phyloP scores from a whole-genome alignment of 2,329 filamentous ascomycete species.

The Davidsoniella neocaledoniae region DNA sequence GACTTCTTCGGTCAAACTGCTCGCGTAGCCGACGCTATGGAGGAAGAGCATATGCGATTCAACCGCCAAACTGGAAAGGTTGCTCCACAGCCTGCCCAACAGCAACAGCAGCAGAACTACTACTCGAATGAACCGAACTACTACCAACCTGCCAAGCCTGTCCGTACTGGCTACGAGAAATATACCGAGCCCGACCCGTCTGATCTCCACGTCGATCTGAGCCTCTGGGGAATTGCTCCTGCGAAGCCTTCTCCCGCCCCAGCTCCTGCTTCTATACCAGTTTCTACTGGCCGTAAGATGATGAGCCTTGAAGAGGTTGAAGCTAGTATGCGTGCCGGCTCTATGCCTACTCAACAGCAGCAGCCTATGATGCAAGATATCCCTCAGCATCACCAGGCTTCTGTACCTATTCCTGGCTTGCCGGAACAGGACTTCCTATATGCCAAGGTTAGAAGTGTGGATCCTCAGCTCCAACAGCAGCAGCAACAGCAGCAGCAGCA shows the following conservation, averaged over 20 bases:
- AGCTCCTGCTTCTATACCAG: constrained; percentile 17
- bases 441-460: constrained; percentile 14
- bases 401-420: constrained; percentile 4
- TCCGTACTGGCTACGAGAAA: constrained; percentile 75
- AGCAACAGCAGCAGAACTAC: constrained; percentile 17
- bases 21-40: constrained; percentile 67
- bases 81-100: constrained; percentile 19
- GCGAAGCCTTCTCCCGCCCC: constrained; percentile 24
- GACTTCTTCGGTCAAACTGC: constrained; percentile 93
- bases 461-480: constrained; percentile 20
- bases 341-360: constrained; percentile 23
- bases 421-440: constrained; percentile 12
- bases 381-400: constrained; percentile 5
- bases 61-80: constrained; percentile 42
- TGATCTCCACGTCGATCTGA: constrained; percentile 81
- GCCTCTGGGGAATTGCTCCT: constrained; percentile 71
- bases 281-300: constrained; percentile 47
- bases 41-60: constrained; percentile 79
- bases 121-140: constrained; percentile 10
- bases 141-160: constrained; percentile 33
- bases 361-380: constrained; percentile 9
- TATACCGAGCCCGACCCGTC: constrained; percentile 73
- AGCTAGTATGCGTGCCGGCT: constrained; percentile 57
- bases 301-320: constrained; percentile 96
- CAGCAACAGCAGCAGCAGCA: constrained; percentile 4